Evolutionary conservation across 768 basidiomycete genomes (phyloP), one percentile per base, ranked within the genome.

Genomic region (Phylloporus arenicola): DNA sequence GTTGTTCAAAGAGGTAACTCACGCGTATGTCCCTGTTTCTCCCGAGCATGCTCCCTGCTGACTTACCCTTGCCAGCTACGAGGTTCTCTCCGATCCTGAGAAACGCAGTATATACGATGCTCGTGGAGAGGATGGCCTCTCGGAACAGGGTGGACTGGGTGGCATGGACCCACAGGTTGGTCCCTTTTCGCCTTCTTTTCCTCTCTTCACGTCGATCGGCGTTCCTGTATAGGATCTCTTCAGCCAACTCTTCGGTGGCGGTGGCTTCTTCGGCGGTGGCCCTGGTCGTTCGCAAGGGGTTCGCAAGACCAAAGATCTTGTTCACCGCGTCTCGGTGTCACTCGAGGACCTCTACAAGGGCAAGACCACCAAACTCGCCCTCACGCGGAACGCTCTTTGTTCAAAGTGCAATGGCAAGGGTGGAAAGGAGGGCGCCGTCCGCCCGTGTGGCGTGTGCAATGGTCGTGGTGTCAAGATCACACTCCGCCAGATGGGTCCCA

Each of bases 301-400:
- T 17, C 88, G 92, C 64, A 93, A 90, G 70, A 96, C 93, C 52
- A 98, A 98, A 69, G 96, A 99, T 70, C 89, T 99, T 57, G 88
- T 98, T 5, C 96, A 99, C 72, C 88, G 94, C 50, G 90, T 98
- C 56, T 80, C 88, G 64, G 93, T 97, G 63, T 83, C 92, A n/a
- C 83, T 99, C 55, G 95, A 98, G 71, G 96, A 99, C 68, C 82
- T 99, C 4, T 98, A 97, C 83, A 93, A 90, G 70, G 95, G 96
- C 70, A 99, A 98, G 73, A 95, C 92, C 4, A 92, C 94, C 40
- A 98, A 98, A 71, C 88, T 99, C 52, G 91, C 96, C 37, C 78
- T 99, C 40, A 96, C 93, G 17, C 90, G 95, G 56, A 96, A 95
- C 61, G 80, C 93, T 56, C 87, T 98, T 62, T 99, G 96, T 72